Conservation (phyloP, 352 stramenopile species). For the Globisporangium ultimum region DNA sequence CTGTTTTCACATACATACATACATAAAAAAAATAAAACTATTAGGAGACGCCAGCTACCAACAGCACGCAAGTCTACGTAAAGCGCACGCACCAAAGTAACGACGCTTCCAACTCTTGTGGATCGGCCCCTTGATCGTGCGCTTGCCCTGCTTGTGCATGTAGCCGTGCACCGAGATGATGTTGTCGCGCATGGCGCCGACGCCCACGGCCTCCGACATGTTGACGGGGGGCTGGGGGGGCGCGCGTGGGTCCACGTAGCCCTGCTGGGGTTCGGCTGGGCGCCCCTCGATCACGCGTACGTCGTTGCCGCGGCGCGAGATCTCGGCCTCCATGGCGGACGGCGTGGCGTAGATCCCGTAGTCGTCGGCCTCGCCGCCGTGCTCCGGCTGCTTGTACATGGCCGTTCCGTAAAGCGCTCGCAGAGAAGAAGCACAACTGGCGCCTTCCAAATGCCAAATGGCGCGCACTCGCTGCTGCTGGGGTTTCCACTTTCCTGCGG, state of each 20-base stretch:
- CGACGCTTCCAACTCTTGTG: conserved; percentile 86
- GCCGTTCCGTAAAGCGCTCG: background rate
- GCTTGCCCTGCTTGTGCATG: conserved; percentile 89
- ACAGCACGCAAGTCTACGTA: background rate
- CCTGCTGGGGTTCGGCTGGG: conserved; percentile 36
- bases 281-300: conserved; percentile 46
- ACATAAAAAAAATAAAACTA: background rate
- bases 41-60: background rate
- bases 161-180: conserved; percentile 88
- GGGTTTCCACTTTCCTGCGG: background rate
- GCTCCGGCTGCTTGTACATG: conserved; percentile 52
- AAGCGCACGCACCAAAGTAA: conserved; percentile 51
- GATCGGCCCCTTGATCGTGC: conserved; percentile 82
- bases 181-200: conserved; percentile 47
- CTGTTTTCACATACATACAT: conserved; percentile 19
- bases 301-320: conserved; percentile 35
- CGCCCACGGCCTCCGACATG: conserved; percentile 61
- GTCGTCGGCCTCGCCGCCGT: conserved; percentile 31
- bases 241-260: conserved; percentile 53
- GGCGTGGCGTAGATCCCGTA: conserved; percentile 64
- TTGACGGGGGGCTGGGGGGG: conserved; percentile 58
- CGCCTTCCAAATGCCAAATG: background rate
- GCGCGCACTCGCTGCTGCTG: too few species aligned
- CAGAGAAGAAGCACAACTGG: conserved; percentile 12
- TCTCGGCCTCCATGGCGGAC: conserved; percentile 45